Base-by-base conservation (phyloP, 1,139 yeast species). In the Geotrichum siamense region DNA sequence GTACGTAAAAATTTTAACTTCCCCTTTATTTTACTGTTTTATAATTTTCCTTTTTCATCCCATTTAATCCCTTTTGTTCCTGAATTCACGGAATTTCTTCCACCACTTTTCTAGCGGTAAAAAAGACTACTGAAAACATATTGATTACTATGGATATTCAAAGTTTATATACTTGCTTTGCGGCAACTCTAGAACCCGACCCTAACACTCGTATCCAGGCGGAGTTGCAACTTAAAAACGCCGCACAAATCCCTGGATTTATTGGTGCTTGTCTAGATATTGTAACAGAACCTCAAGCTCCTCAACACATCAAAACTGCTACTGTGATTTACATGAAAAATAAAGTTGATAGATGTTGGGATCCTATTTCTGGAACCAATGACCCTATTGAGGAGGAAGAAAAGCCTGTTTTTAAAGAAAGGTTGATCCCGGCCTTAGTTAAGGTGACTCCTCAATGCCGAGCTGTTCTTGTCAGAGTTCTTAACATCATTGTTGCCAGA, bases 311-410 rank as follows among this genome's bases (percentile, higher is more conserved):
- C 38, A 78, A 80, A 53, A 73, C 79, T 42, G 91, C 95, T 10
- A 84, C 94, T 15, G 94, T 94, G 0, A 81, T 91, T 23, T 89
- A 79, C 61, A 78, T 91, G 65, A 91, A 91, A 60, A 91, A 91
- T 61, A 70, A 79, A 48, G 71, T 87, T 22, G 66, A 73, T 12
- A 74, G 75, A 47, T 72, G 73, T 50, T 91, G 97, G 97, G 57
- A 56, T 19, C 59, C 63, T 9, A 53, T 55, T 17, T 49, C 51
- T 16, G 51, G 51, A 8, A 50, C 47, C 19, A 41, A 44, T 2
- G 54, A 57, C 17, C 58, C 58, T 13, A 77, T 86, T 15, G 81
- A 76, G 51, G 68, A 69, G 8, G 86, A 74, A 51, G 96, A 89
- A 58, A 82, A 79, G 55, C 83, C 82, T 1, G 68, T 75, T 29